These are phyloP conservation scores for Perilla frutescens DNA, from an alignment of 257 asterid species.

Conservation along the genomic window DNA sequence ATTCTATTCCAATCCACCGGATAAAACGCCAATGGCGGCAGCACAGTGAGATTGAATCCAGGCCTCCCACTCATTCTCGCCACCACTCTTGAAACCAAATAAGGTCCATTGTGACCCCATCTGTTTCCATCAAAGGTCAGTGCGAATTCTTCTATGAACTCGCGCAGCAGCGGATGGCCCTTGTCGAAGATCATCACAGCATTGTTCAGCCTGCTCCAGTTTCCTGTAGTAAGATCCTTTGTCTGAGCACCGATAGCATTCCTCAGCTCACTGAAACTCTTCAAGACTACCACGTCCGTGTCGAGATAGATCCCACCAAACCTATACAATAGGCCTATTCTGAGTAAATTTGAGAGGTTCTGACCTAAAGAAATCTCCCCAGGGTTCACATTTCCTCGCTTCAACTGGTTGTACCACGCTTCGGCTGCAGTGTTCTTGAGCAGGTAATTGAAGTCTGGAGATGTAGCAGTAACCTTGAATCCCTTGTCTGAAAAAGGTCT, in stretches of 20 bases:
- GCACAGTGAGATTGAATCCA: conserved; percentile 60
- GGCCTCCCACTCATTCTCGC: conserved; percentile 55
- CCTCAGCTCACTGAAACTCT: conserved; percentile 52
- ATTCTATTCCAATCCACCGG: conserved; percentile 84
- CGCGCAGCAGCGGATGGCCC: conserved; percentile 70
- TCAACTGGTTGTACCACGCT: conserved; percentile 60
- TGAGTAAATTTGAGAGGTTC: conserved; percentile 75
- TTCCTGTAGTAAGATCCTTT: conserved; percentile 53
- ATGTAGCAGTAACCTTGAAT: conserved; percentile 57
- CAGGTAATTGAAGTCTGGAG: conserved; percentile 70
- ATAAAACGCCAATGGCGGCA: conserved; percentile 76
- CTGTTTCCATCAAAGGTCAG: conserved; percentile 79
- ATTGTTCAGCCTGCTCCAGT: conserved; percentile 85
- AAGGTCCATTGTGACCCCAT: conserved; percentile 97
- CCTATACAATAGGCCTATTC: conserved; percentile 68
- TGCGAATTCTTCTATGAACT: conserved; percentile 81
- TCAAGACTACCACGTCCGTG: conserved; percentile 70
- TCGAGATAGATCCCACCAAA: conserved; percentile 87
- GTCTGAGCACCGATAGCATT: conserved; percentile 85
- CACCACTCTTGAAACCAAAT: conserved; percentile 84
- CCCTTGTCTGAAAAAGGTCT: conserved; percentile 61
- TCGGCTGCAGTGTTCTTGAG: conserved; percentile 69
- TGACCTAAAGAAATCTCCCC: conserved; percentile 85
- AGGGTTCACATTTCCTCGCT: conserved; percentile 61
- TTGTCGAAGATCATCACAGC: conserved; percentile 82